A percentile compares a stretch with the other conserved stretches of the same genome.
Conservation (phyloP, 75 land plant genomes). For the Larix kaempferi region DNA sequence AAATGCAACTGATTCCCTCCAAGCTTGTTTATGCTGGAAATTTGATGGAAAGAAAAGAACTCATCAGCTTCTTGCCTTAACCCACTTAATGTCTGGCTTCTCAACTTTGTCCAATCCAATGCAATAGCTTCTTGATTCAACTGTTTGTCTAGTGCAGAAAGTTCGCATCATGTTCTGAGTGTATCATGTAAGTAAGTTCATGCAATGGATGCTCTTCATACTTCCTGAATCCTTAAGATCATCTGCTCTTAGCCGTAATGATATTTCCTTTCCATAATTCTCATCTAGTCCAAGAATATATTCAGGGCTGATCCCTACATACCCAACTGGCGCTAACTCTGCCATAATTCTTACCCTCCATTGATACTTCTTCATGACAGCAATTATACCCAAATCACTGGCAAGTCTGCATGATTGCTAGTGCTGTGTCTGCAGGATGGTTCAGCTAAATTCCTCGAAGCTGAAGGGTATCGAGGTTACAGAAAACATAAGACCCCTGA, state of each 20-base stretch:
- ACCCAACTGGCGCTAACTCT: conserved; percentile 93
- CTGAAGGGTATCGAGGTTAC: conserved; percentile 66
- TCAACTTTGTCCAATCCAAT: conserved; percentile 91
- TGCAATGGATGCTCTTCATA: conserved; percentile 91
- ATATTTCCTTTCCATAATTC: conserved; percentile 97
- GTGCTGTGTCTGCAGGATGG: conserved; percentile 77
- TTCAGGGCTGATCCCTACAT: conserved; percentile 90
- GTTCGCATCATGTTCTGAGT: conserved; percentile 86
- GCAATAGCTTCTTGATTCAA: conserved; percentile 77
- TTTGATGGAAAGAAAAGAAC: conserved; percentile 23
- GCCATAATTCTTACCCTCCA: conserved; percentile 95
- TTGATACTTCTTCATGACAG: conserved; percentile 95
- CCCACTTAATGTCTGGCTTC: conserved; percentile 65
- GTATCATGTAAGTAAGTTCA: conserved; percentile 97
- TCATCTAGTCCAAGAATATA: conserved; percentile 90
- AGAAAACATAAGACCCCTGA: conserved; percentile 65
- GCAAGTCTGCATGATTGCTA: conserved; percentile 90
- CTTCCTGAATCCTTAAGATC: conserved; percentile 94
- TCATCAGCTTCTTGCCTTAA: conserved; percentile 40
- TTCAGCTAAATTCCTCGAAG: conserved; percentile 81
- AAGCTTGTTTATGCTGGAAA: conserved; percentile 37
- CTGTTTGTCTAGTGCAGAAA: conserved; percentile 82
- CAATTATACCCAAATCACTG: conserved; percentile 90
- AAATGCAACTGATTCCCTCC: conserved; percentile 45
- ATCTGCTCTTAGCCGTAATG: conserved; percentile 93